Conservation (phyloP, 2,329 filamentous ascomycete genomes). For the Alternaria triticina region DNA sequence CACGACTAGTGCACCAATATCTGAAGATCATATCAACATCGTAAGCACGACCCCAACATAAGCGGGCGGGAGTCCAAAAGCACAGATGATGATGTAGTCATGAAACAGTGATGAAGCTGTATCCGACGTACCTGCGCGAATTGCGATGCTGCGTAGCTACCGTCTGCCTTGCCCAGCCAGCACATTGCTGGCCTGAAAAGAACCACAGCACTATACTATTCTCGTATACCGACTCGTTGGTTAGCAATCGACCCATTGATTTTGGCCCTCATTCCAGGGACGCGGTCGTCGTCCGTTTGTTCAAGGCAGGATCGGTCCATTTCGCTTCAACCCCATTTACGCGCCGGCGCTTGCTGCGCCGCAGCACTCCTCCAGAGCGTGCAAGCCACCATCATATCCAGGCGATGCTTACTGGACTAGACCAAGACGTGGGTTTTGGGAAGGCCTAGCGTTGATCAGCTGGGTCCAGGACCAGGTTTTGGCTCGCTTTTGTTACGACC, state of each 20-base stretch:
- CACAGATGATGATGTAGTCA: neutral
- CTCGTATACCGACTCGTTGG: neutral
- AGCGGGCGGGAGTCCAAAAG: neutral
- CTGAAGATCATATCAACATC: neutral
- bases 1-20: neutral
- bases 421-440: neutral
- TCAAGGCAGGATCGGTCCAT: conserved; percentile 12
- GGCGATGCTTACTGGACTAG: neutral
- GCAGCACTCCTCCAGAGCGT: neutral
- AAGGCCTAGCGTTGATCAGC: neutral
- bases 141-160: neutral
- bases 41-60: neutral
- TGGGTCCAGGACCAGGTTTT: neutral
- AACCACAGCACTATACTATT: conserved; percentile 3
- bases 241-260: neutral
- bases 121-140: neutral
- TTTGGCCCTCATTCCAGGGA: conserved; percentile 13
- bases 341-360: conserved; percentile 15
- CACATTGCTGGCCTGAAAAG: conserved; percentile 1
- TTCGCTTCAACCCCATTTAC: conserved; percentile 6
- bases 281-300: conserved; percentile 1
- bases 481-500: neutral
- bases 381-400: conserved; percentile 3
- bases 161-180: conserved; percentile 4
- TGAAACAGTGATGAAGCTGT: neutral